phyloP scores from a whole-genome alignment of 2,329 filamentous ascomycete genomes.

The Penicillium sclerotiorum region DNA sequence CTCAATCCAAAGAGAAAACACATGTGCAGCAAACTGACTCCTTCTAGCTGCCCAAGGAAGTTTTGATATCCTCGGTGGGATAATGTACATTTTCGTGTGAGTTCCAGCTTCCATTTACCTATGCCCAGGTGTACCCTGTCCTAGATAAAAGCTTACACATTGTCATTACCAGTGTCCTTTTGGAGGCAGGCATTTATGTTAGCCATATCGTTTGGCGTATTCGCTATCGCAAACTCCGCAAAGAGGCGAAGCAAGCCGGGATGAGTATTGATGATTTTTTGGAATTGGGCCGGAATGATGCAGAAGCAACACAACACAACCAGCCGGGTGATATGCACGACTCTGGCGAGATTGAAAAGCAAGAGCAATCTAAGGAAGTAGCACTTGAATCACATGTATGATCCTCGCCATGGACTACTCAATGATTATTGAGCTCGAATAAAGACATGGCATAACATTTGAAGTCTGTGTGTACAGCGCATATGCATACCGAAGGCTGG shows the following conservation, averaged over 20 bases:
- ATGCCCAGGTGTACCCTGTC: too few species aligned
- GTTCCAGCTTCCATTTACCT: slow-evolving; percentile 23
- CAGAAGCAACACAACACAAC: slow-evolving; percentile 3
- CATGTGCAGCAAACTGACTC: slow-evolving; percentile 14
- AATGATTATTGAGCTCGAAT: too few species aligned
- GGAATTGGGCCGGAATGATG: slow-evolving; percentile 9
- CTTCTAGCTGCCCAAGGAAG: slow-evolving; percentile 58
- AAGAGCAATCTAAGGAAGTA: too few species aligned
- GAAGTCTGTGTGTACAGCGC: too few species aligned
- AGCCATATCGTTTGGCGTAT: slow-evolving; percentile 63
- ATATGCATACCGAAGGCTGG: too few species aligned
- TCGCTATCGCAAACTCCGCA: slow-evolving; percentile 57
- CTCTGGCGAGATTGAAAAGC: slow-evolving; percentile 5
- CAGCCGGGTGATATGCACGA: neutral
- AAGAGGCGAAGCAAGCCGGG: slow-evolving; percentile 54
- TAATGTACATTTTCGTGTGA: slow-evolving; percentile 64
- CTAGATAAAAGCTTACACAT: neutral
- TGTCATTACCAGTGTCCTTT: slow-evolving; percentile 47
- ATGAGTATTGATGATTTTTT: slow-evolving; percentile 60
- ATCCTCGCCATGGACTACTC: too few species aligned
- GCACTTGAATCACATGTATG: neutral
- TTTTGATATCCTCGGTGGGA: slow-evolving; percentile 64
- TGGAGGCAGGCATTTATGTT: slow-evolving; percentile 63
- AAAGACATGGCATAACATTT: too few species aligned
- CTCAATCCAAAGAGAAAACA: neutral